Base-by-base conservation (phyloP, 805 yeast species). In the Candida oleophila region DNA sequence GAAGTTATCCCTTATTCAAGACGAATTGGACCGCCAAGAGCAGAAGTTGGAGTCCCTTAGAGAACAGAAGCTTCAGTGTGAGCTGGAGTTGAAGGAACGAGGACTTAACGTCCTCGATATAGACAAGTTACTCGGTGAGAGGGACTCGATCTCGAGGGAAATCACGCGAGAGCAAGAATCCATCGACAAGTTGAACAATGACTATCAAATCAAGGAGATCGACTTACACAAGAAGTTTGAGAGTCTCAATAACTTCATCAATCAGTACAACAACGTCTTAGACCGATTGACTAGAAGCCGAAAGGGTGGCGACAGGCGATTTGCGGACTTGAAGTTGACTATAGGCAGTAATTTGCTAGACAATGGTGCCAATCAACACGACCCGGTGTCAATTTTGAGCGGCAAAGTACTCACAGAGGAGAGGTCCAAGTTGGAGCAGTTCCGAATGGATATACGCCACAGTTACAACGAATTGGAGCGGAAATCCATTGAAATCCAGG, bases 21-120 rank as follows among this genome's bases (percentile, higher is more conserved):
- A 61, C 4, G 94, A 87, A 55, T 75, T 83, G 38, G 64, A 57
- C 2, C 60, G 63, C 34, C 68, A 80, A 49, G 72, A 69, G 43
- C 55, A 57, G 25, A 78, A 79, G 44, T 65, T 81, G 19, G 56
- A 56, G 11, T 62, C 65, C 2, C 56, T 78, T 9, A 75, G 74
- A 37, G 56, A 55, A 8, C 69, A 50, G 62, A 78, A 78, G 46
- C 57, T 64, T 25, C 65, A 66, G 19, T 61, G 73, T 16, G 76
- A 78, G 34, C 51, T 55, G 8, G 68, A 74, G 40, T 72, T 89
- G 16, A 44, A 48, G 14, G 46, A 41, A n/a, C 82, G 77, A 49
- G 89, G 89, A 1, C 69, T 83, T 43, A 78, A 87, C 3, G 74
- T 86, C 3, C 73, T 71, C 14, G 83, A 80, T 38, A 80, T 89